Evolutionary conservation across 345 rosid species (phyloP).

Genomic region (Geranium rotundifolium): DNA sequence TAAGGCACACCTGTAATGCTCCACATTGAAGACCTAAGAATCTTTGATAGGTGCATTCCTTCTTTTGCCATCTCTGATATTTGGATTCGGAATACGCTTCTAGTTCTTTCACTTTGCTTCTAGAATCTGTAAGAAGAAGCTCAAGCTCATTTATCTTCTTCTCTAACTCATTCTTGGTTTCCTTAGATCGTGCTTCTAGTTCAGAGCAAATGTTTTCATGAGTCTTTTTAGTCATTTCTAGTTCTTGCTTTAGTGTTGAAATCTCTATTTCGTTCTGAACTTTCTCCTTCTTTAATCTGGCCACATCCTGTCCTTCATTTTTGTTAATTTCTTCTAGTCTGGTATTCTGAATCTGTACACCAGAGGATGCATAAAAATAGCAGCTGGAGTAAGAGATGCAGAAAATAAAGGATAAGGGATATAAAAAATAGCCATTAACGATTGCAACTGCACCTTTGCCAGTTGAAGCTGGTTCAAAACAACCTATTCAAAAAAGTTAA

Average conservation of each 20-base stretch:
- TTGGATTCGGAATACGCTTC: conserved; percentile 58
- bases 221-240: conserved; percentile 34
- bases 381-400: neutral
- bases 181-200: conserved; percentile 41
- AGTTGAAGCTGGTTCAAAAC: conserved; percentile 1
- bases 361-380: neutral
- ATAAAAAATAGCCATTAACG: neutral
- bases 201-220: conserved; percentile 47
- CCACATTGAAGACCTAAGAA: conserved; percentile 44
- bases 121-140: conserved; percentile 34
- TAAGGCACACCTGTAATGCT: conserved; percentile 53
- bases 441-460: neutral
- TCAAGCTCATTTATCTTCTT: conserved; percentile 56
- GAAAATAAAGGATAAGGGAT: neutral
- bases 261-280: conserved; percentile 44
- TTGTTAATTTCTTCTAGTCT: conserved; percentile 60
- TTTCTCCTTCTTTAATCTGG: conserved; percentile 47
- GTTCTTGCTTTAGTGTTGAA: conserved; percentile 47
- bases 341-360: conserved; percentile 55
- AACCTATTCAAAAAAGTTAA: neutral
- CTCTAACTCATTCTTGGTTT: conserved; percentile 40
- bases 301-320: conserved; percentile 46
- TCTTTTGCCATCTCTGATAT: conserved; percentile 59
- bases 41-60: conserved; percentile 41
- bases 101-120: conserved; percentile 58